These are phyloP conservation scores for Penicillium silybi DNA, from an alignment of 495 filamentous ascomycete genomes.

Conservation along the genomic window DNA sequence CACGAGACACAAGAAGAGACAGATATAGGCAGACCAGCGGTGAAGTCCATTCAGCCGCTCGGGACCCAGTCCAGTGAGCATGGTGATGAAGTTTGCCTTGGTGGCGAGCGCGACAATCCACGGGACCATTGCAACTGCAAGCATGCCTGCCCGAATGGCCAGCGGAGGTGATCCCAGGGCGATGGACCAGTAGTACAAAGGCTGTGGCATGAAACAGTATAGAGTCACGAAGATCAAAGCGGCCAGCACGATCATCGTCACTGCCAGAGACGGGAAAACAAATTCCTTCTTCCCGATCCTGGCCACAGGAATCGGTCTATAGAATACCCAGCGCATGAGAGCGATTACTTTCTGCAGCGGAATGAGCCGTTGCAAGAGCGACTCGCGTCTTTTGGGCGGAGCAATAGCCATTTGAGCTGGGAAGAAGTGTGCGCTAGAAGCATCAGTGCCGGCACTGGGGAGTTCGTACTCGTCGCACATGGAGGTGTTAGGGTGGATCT, in stretches of 20 bases:
- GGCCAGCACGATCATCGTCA: slow-evolving; percentile 59
- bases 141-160: slow-evolving; percentile 88
- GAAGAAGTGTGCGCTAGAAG: slow-evolving; percentile 68
- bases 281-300: slow-evolving; percentile 59
- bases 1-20: slow-evolving; percentile 74
- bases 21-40: slow-evolving; percentile 88
- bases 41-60: slow-evolving; percentile 91
- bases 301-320: slow-evolving; percentile 71
- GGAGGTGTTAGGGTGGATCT: slow-evolving; percentile 47
- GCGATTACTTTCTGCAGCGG: slow-evolving; percentile 73
- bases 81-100: slow-evolving; percentile 82
- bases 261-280: slow-evolving; percentile 70
- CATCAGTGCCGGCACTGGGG: slow-evolving; percentile 63
- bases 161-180: slow-evolving; percentile 82
- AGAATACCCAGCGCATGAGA: slow-evolving; percentile 78
- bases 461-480: slow-evolving; percentile 66
- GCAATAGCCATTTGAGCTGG: slow-evolving; percentile 49
- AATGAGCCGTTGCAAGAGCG: slow-evolving; percentile 63
- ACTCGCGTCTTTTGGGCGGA: slow-evolving; percentile 54
- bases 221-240: slow-evolving; percentile 67
- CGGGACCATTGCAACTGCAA: slow-evolving; percentile 87
- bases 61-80: slow-evolving; percentile 87
- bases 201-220: slow-evolving; percentile 82
- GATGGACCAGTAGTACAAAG: slow-evolving; percentile 80
- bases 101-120: slow-evolving; percentile 89